Evolutionary conservation across 2,329 filamentous ascomycete genomes (phyloP).

Genomic region (Cryphonectria radicalis): DNA sequence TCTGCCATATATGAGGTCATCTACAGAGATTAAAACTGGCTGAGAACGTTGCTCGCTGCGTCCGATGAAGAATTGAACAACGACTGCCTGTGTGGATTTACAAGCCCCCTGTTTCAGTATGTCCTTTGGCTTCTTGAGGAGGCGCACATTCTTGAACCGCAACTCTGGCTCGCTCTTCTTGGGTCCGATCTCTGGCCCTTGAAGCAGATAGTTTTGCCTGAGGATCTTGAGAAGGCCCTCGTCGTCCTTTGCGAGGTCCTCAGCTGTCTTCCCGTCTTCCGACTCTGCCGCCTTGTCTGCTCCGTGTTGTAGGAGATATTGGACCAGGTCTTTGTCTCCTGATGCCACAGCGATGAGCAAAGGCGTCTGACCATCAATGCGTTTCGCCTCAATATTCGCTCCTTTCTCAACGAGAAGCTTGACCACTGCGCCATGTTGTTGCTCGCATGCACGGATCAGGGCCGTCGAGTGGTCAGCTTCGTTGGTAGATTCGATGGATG

Average conservation of each 20-base stretch:
- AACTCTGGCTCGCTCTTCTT: neutral
- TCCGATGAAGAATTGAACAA: neutral
- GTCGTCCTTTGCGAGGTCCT: neutral
- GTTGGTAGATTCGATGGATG: neutral
- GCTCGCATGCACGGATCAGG: neutral
- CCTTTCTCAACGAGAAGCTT: neutral
- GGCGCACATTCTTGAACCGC: neutral
- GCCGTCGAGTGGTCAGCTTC: neutral
- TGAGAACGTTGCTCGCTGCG: neutral
- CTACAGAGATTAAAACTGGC: neutral
- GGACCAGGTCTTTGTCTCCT: neutral
- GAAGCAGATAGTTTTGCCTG: neutral
- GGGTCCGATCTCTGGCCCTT: neutral
- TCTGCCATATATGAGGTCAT: neutral
- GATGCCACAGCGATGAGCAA: neutral
- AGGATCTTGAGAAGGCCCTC: neutral
- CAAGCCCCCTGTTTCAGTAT: neutral
- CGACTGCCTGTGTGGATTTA: neutral
- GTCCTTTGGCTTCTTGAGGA: neutral
- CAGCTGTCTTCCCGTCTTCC: neutral
- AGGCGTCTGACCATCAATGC: neutral
- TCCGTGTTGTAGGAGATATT: neutral
- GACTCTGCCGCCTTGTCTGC: neutral
- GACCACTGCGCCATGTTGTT: neutral
- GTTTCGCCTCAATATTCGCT: neutral